Conservation (phyloP, 2,329 filamentous ascomycete species). For the Capronia americana region DNA sequence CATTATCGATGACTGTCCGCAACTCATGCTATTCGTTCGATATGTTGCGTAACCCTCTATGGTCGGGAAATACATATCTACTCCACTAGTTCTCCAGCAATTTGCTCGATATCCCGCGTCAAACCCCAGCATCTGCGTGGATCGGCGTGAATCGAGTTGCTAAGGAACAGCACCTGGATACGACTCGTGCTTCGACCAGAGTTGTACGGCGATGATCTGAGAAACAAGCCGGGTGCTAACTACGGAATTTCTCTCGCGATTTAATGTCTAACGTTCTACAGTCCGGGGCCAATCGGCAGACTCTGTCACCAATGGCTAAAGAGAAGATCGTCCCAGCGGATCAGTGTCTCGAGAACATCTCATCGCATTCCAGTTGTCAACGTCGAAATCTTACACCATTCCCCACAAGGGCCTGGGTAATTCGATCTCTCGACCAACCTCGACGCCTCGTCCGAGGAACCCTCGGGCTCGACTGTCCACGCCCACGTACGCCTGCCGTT, state of each 20-base stretch:
- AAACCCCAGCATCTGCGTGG: neutral
- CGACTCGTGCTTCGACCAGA: neutral
- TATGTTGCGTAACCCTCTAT: conserved; percentile 16
- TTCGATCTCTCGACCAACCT: conserved; percentile 38
- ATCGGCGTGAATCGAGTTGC: neutral
- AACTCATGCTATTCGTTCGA: conserved; percentile 25
- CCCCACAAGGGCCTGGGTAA: conserved; percentile 45
- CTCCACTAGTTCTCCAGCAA: conserved; percentile 17
- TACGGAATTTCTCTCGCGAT: conserved; percentile 4
- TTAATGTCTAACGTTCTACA: conserved; percentile 8
- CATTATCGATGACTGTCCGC: conserved; percentile 24
- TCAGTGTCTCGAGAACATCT: neutral
- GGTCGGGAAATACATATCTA: conserved; percentile 1
- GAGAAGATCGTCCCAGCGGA: neutral
- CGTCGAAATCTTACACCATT: conserved; percentile 42
- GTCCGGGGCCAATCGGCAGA: conserved; percentile 6
- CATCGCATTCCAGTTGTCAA: neutral
- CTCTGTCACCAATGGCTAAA: neutral
- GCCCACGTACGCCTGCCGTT: conserved; percentile 77
- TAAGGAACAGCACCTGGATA: neutral
- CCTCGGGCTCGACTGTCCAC: conserved; percentile 57
- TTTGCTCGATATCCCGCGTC: neutral
- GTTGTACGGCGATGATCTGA: neutral
- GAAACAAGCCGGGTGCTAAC: neutral
- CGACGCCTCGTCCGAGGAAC: conserved; percentile 40